phyloP scores from a whole-genome alignment of 108 stramenopile genomes.

The Mayamaea pseudoterrestris region DNA sequence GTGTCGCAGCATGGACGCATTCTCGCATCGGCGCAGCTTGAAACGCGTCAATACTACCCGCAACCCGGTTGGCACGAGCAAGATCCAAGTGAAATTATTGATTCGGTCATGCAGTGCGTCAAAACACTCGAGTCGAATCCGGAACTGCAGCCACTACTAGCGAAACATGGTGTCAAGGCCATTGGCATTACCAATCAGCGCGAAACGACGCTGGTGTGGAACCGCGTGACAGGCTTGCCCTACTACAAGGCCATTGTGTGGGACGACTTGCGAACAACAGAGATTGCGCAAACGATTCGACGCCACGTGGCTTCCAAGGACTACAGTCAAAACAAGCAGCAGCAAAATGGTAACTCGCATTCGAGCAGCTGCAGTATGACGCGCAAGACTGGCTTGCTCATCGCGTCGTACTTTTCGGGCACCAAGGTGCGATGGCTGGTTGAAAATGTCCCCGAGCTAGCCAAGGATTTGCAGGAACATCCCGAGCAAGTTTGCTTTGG shows the following conservation, averaged over 20 bases:
- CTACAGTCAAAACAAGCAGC: not conserved
- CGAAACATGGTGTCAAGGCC: constrained; percentile 29
- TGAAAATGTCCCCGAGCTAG: constrained; percentile 70
- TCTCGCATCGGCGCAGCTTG: constrained; percentile 76
- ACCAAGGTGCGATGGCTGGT: constrained; percentile 93
- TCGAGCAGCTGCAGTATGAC: too few species aligned
- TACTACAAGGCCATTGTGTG: constrained; percentile 97
- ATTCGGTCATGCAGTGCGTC: constrained; percentile 35
- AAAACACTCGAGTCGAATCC: too few species aligned
- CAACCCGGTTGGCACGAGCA: constrained; percentile 88
- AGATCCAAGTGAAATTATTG: constrained; percentile 86
- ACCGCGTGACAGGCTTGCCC: constrained; percentile 77
- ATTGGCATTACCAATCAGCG: constrained; percentile 99
- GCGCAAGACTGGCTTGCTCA: constrained; percentile 83
- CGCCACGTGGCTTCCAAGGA: not conserved
- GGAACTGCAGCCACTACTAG: constrained; percentile 25
- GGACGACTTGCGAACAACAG: constrained; percentile 86
- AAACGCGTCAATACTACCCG: constrained; percentile 78
- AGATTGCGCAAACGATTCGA: constrained; percentile 66
- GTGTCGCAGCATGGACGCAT: constrained; percentile 62
- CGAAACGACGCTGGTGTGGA: constrained; percentile 95
- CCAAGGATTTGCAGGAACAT: constrained; percentile 29
- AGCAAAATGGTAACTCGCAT: constrained; percentile 56
- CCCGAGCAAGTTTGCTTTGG: constrained; percentile 71
- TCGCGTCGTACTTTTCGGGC: constrained; percentile 93